Evolutionary conservation across 2,329 filamentous ascomycete species (phyloP).

Genomic region (Triangularia setosa): DNA sequence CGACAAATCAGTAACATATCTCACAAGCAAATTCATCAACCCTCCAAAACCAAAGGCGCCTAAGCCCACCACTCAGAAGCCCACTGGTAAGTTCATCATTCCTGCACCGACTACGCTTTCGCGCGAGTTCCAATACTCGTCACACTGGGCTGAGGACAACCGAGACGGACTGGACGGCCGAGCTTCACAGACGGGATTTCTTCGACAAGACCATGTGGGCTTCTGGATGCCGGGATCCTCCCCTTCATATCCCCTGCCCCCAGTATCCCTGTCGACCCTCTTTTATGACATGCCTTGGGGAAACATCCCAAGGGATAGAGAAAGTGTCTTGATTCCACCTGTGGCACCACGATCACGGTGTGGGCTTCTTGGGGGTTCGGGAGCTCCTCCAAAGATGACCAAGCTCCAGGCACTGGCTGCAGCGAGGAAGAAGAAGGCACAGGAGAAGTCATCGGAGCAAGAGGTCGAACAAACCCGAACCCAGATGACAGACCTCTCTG

Average conservation of each 20-base stretch:
- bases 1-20: conserved; percentile 75
- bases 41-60: conserved; percentile 37
- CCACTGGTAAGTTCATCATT: conserved; percentile 24
- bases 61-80: conserved; percentile 25
- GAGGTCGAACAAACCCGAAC: conserved; percentile 29
- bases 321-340: conserved; percentile 60
- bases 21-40: conserved; percentile 62
- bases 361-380: conserved; percentile 74
- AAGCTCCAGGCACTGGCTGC: conserved; percentile 90
- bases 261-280: conserved; percentile 49
- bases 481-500: conserved; percentile 23
- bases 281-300: conserved; percentile 88
- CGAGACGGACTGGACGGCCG: conserved; percentile 4
- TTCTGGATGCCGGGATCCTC: not conserved
- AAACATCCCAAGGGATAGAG: conserved; percentile 62
- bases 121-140: conserved; percentile 3
- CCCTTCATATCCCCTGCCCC: conserved; percentile 8
- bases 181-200: conserved; percentile 2
- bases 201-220: not conserved
- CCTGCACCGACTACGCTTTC: conserved; percentile 8
- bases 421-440: conserved; percentile 77
- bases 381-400: conserved; percentile 66
- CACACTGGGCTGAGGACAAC: conserved; percentile 16
- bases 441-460: conserved; percentile 48
- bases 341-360: conserved; percentile 44